These are phyloP conservation scores for Brasenia schreberi DNA, from an alignment of 164 flowering plant genomes.

Conservation along the genomic window DNA sequence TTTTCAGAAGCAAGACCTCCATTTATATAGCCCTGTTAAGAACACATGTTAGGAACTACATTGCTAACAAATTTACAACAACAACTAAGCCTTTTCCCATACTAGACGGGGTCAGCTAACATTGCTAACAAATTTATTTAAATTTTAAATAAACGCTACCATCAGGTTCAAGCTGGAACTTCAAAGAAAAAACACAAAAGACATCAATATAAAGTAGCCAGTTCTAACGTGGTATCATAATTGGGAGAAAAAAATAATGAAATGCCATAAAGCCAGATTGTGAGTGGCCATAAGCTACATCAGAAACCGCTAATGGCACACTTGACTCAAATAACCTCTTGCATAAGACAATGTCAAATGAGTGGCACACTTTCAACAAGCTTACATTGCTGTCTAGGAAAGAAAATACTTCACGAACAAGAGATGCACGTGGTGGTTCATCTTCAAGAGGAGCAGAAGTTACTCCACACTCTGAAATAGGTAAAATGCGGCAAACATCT, in stretches of 20 bases:
- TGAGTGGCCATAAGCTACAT: too few relatives aligned
- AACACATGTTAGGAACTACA: slow-evolving; percentile 4
- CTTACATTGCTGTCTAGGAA: slow-evolving; percentile 93
- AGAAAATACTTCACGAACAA: slow-evolving; percentile 58
- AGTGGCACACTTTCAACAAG: slow-evolving; percentile 2
- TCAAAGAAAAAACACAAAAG: too few relatives aligned
- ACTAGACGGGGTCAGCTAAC: too few relatives aligned
- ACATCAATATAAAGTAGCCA: too few relatives aligned
- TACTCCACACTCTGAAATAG: slow-evolving; percentile 73
- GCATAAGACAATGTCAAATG: neutral
- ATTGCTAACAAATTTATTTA: too few relatives aligned
- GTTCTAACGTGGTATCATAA: too few relatives aligned
- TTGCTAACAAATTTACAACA: too few relatives aligned
- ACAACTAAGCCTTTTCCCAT: too few relatives aligned
- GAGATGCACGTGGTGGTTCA: slow-evolving; percentile 48
- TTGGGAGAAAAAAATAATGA: too few relatives aligned
- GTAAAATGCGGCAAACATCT: slow-evolving; percentile 69
- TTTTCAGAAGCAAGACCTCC: slow-evolving; percentile 72
- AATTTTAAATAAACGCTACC: too few relatives aligned
- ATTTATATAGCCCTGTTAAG: slow-evolving; percentile 90
- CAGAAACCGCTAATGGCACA: neutral
- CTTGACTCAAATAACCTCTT: neutral
- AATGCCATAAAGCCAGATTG: too few relatives aligned
- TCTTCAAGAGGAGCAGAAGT: slow-evolving; percentile 28
- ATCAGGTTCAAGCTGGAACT: too few relatives aligned